A percentile compares a stretch with the other conserved stretches of the same genome.
These are phyloP conservation scores for Phytophthora megakarya DNA, from an alignment of 352 stramenopile species.

Conservation along the genomic window DNA sequence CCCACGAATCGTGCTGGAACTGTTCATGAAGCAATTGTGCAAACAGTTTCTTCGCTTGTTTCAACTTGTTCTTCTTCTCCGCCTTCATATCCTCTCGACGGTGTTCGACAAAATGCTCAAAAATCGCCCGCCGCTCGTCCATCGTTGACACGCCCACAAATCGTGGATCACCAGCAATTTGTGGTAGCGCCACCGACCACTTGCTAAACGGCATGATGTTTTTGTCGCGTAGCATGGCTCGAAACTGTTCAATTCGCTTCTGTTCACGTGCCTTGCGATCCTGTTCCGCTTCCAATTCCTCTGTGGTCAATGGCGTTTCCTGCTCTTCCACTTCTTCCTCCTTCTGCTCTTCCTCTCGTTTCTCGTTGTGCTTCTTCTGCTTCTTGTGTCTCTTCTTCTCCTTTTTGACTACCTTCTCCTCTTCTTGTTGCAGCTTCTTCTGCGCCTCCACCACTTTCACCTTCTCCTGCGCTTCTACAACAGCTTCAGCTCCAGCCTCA, in stretches of 20 bases:
- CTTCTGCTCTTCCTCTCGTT: slow-evolving; percentile 10
- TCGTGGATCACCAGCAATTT: slow-evolving; percentile 70
- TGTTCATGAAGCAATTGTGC: slow-evolving; percentile 49
- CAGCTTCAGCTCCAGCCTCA: slow-evolving; percentile 21
- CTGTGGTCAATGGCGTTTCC: slow-evolving; percentile 31
- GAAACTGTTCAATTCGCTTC: slow-evolving; percentile 64
- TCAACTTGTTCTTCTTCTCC: slow-evolving; percentile 81
- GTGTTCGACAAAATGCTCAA: slow-evolving; percentile 79
- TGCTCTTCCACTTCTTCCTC: slow-evolving; percentile 25
- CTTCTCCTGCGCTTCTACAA: slow-evolving; percentile 17
- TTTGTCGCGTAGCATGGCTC: slow-evolving; percentile 78
- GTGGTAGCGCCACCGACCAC: slow-evolving; percentile 79
- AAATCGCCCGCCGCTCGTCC: slow-evolving; percentile 79
- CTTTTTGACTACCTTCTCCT: not conserved
- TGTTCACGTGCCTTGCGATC: slow-evolving; percentile 44
- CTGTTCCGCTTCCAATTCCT: slow-evolving; percentile 42
- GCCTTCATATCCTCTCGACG: slow-evolving; percentile 74
- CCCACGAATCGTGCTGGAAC: slow-evolving; percentile 46
- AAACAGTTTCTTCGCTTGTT: slow-evolving; percentile 62
- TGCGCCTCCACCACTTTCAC: slow-evolving; percentile 4
- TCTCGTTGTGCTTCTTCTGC: slow-evolving; percentile 25
- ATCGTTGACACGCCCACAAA: slow-evolving; percentile 80
- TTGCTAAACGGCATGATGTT: slow-evolving; percentile 87
- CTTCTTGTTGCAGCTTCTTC: not conserved
- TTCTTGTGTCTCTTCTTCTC: slow-evolving; percentile 37